phyloP scores from a whole-genome alignment of 352 stramenopile genomes.

The Globisporangium iwayamae region DNA sequence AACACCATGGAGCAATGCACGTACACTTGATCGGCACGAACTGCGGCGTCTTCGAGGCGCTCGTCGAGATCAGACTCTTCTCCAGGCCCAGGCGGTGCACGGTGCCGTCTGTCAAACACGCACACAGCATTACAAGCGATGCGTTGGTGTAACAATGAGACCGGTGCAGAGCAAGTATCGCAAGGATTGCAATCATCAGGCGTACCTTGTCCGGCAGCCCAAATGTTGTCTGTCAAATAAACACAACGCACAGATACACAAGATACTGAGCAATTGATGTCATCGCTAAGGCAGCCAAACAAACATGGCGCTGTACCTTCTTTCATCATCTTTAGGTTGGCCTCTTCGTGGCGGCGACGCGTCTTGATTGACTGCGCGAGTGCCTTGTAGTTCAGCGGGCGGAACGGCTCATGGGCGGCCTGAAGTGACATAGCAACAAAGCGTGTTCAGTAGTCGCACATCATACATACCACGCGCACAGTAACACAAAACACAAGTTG shows the following conservation, averaged over 20 bases:
- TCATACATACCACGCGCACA: background rate
- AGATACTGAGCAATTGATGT: too few species aligned
- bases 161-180: too few species aligned
- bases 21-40: slow-evolving; percentile 57
- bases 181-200: background rate
- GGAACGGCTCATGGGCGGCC: slow-evolving; percentile 81
- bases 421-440: slow-evolving; percentile 7
- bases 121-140: background rate
- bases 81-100: slow-evolving; percentile 80
- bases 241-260: background rate
- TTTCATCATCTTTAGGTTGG: slow-evolving; percentile 83
- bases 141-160: background rate
- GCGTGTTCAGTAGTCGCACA: background rate
- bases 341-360: slow-evolving; percentile 75
- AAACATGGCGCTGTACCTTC: slow-evolving; percentile 30
- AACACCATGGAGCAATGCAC: slow-evolving; percentile 1
- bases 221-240: slow-evolving; percentile 68
- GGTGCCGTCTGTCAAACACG: slow-evolving; percentile 47
- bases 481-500: background rate
- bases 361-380: slow-evolving; percentile 77
- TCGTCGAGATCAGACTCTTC: slow-evolving; percentile 80
- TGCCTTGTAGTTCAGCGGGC: slow-evolving; percentile 81
- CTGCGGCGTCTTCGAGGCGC: slow-evolving; percentile 37
- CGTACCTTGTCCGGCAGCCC: slow-evolving; percentile 55
- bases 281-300: background rate